These are phyloP conservation scores for Neurospora africana DNA, from an alignment of 495 filamentous ascomycete genomes.

Conservation along the genomic window DNA sequence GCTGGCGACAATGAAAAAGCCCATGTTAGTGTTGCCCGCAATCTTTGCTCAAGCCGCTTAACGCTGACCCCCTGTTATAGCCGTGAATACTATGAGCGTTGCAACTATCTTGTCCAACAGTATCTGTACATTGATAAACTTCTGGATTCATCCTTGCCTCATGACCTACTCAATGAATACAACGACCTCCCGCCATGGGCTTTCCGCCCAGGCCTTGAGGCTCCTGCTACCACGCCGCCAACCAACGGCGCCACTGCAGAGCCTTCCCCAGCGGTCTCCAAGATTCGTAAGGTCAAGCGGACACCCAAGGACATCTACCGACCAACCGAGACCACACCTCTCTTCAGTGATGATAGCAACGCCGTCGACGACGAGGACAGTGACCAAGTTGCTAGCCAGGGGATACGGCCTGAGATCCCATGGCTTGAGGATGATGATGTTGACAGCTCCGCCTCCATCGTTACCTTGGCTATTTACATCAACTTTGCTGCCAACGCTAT, in stretches of 20 bases:
- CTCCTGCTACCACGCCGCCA: constrained; percentile 43
- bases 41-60: background rate
- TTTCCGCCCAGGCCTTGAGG: constrained; percentile 30
- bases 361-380: constrained; percentile 19
- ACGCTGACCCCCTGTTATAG: constrained; percentile 18
- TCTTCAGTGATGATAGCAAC: constrained; percentile 35
- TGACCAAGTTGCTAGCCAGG: constrained; percentile 12
- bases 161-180: constrained; percentile 82
- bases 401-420: constrained; percentile 36
- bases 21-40: constrained; percentile 33
- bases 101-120: constrained; percentile 71
- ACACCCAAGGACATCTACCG: constrained; percentile 76
- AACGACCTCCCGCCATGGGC: constrained; percentile 37
- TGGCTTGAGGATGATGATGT: constrained; percentile 47
- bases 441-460: constrained; percentile 54
- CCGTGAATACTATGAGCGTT: constrained; percentile 74
- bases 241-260: constrained; percentile 27
- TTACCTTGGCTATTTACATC: constrained; percentile 71
- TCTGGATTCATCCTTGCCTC: constrained; percentile 78
- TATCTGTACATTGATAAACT: constrained; percentile 89
- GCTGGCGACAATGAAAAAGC: constrained; percentile 52
- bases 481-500: constrained; percentile 78
- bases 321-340: constrained; percentile 57
- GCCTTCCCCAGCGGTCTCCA: constrained; percentile 9
- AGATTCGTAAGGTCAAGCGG: constrained; percentile 40